Evolutionary conservation across 2,329 filamentous ascomycete genomes (phyloP).

Genomic region (Pseudogymnoascus sp.): DNA sequence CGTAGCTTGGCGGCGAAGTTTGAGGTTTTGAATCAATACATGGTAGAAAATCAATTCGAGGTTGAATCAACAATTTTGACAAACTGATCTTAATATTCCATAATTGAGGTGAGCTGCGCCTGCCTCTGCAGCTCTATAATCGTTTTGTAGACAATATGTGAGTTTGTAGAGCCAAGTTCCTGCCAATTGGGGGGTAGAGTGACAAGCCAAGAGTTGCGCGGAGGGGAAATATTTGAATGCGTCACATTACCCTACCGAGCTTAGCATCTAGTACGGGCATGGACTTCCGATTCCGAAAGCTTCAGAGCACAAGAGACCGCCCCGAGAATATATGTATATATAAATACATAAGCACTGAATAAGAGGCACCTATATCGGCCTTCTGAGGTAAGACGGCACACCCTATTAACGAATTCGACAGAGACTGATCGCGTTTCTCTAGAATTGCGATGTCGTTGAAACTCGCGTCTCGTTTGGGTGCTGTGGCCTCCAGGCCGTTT

Average conservation of each 20-base stretch:
- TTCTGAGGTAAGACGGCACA: slow-evolving; percentile 8
- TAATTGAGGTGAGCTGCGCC: neutral
- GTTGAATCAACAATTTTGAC: neutral
- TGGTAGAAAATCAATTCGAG: neutral
- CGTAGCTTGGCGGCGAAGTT: neutral
- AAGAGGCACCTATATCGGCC: slow-evolving; percentile 6
- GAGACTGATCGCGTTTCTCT: slow-evolving; percentile 1
- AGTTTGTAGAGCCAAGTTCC: neutral
- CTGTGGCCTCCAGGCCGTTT: slow-evolving; percentile 3
- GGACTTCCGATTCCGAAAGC: slow-evolving; percentile 7
- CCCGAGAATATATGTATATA: neutral
- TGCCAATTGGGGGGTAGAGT: neutral
- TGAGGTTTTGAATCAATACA: neutral
- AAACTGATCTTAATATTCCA: neutral
- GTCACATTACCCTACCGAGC: slow-evolving; percentile 7
- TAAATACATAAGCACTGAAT: slow-evolving; percentile 1
- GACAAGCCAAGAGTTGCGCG: slow-evolving; percentile 4
- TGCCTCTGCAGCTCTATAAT: neutral
- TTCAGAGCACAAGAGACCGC: slow-evolving; percentile 1
- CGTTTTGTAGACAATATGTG: neutral
- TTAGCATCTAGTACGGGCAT: slow-evolving; percentile 1
- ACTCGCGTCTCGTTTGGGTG: slow-evolving; percentile 7
- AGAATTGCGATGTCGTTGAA: slow-evolving; percentile 7
- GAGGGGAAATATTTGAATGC: slow-evolving; percentile 7
- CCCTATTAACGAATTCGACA: slow-evolving; percentile 4